Evolutionary conservation across 2,329 filamentous ascomycete genomes (phyloP).

Genomic region (Colletotrichum sp.): DNA sequence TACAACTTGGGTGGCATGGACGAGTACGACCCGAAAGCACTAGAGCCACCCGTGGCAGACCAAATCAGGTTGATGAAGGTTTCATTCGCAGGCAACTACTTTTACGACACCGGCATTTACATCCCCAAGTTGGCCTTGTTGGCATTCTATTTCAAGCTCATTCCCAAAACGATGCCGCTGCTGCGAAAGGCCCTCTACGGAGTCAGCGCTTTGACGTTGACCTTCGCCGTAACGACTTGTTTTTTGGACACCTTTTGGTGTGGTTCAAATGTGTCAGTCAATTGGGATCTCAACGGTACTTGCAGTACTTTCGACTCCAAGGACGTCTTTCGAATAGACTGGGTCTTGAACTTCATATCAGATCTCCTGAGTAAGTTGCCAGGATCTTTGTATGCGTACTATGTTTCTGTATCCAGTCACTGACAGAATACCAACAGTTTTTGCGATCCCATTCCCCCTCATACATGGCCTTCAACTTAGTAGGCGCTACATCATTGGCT

Average conservation of each 20-base stretch:
- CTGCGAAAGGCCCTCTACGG: conserved; percentile 27
- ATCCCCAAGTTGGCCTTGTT: conserved; percentile 31
- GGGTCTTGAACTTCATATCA: conserved; percentile 29
- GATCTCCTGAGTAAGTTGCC: conserved; percentile 23
- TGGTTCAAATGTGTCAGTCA: conserved; percentile 28
- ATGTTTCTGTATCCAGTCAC: fast-evolving
- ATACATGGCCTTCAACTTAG: conserved; percentile 21
- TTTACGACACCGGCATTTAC: conserved; percentile 34
- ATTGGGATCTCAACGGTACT: conserved; percentile 26
- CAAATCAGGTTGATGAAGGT: conserved; percentile 29
- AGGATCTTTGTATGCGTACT: not conserved
- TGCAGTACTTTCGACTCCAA: conserved; percentile 30
- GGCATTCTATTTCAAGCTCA: conserved; percentile 30
- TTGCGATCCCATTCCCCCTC: conserved; percentile 25
- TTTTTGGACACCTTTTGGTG: conserved; percentile 35
- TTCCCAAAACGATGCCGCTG: conserved; percentile 27
- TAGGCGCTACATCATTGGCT: conserved; percentile 23
- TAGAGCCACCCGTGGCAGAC: conserved; percentile 1
- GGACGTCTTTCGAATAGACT: conserved; percentile 30
- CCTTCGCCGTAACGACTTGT: conserved; percentile 26
- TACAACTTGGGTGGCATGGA: conserved; percentile 32
- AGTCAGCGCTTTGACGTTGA: conserved; percentile 23
- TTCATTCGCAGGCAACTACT: conserved; percentile 33
- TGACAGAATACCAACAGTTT: conserved; percentile 12
- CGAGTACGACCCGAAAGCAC: conserved; percentile 21